Conservation (phyloP, 2,329 filamentous ascomycete species). For the Apiospora rasikravindrae region DNA sequence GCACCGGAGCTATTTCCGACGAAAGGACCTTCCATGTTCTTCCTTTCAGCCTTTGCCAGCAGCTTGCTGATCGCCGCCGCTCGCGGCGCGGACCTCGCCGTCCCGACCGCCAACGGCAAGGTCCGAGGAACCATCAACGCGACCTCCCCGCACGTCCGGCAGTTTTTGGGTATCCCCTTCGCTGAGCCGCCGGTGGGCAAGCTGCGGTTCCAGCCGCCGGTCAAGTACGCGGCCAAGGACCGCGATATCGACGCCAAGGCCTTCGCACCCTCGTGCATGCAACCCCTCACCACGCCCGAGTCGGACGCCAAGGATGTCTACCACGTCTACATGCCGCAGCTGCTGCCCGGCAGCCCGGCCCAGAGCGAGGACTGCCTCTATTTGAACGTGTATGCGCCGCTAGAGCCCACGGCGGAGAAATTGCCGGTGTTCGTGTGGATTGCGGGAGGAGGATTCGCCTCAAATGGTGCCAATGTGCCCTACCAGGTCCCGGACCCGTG, state of each 20-base stretch:
- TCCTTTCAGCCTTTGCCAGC: background rate
- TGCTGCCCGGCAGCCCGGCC: slow-evolving; percentile 17
- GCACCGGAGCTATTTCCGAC: background rate
- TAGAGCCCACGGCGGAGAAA: slow-evolving; percentile 24
- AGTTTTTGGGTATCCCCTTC: slow-evolving; percentile 54
- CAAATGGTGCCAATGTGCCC: slow-evolving; percentile 26
- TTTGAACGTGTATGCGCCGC: slow-evolving; percentile 41
- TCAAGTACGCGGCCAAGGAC: slow-evolving; percentile 30
- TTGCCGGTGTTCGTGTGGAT: slow-evolving; percentile 34
- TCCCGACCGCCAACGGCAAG: slow-evolving; percentile 30
- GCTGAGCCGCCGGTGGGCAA: slow-evolving; percentile 60
- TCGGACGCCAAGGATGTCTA: slow-evolving; percentile 29
- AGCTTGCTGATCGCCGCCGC: background rate
- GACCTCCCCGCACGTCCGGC: slow-evolving; percentile 30
- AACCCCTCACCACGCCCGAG: slow-evolving; percentile 32
- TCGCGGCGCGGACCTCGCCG: slow-evolving; percentile 27
- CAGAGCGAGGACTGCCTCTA: slow-evolving; percentile 41
- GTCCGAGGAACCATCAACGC: slow-evolving; percentile 32
- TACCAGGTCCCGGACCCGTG: slow-evolving; percentile 30
- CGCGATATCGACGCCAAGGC: slow-evolving; percentile 31
- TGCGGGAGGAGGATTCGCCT: slow-evolving; percentile 34
- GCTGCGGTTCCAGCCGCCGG: slow-evolving; percentile 50
- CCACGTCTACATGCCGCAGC: slow-evolving; percentile 23
- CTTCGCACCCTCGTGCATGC: slow-evolving; percentile 39
- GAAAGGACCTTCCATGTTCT: background rate